These are phyloP conservation scores for Septoria petroselini DNA, from an alignment of 2,329 filamentous ascomycete species.

Conservation along the genomic window DNA sequence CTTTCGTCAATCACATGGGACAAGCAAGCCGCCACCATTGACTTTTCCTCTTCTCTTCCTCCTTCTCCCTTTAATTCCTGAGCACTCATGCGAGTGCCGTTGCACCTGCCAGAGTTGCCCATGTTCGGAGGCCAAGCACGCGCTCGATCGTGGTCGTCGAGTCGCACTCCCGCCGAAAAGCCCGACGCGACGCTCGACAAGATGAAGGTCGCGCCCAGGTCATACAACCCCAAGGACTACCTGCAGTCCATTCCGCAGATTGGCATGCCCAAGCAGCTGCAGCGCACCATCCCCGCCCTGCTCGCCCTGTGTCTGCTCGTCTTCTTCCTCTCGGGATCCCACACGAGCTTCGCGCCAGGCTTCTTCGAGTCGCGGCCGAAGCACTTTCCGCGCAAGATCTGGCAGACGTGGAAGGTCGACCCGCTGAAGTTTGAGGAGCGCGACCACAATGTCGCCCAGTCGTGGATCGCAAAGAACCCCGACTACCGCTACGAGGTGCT, in stretches of 20 bases:
- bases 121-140: slow-evolving; percentile 16
- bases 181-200: slow-evolving; percentile 16
- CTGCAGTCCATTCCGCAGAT: slow-evolving; percentile 26
- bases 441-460: slow-evolving; percentile 58
- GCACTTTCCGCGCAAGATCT: slow-evolving; percentile 65
- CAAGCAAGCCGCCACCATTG: slow-evolving; percentile 13
- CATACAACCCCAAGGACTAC: slow-evolving; percentile 22
- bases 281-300: slow-evolving; percentile 50
- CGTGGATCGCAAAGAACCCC: slow-evolving; percentile 66
- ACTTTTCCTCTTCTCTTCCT: too few species aligned
- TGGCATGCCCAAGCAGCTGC: slow-evolving; percentile 49
- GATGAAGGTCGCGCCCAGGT: slow-evolving; percentile 20
- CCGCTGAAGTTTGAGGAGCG: slow-evolving; percentile 64
- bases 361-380: slow-evolving; percentile 26
- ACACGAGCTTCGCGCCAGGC: slow-evolving; percentile 16
- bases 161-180: slow-evolving; percentile 16
- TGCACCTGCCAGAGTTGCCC: slow-evolving; percentile 14
- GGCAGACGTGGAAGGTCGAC: slow-evolving; percentile 73
- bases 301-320: slow-evolving; percentile 46
- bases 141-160: slow-evolving; percentile 20
- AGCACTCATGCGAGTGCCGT: slow-evolving; percentile 16
- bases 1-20: too few species aligned
- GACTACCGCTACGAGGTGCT: slow-evolving; percentile 65
- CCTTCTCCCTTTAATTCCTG: too few species aligned
- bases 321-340: slow-evolving; percentile 42